Evolutionary conservation across 257 asterid species (phyloP).

Genomic region (Jasminum sambac): DNA sequence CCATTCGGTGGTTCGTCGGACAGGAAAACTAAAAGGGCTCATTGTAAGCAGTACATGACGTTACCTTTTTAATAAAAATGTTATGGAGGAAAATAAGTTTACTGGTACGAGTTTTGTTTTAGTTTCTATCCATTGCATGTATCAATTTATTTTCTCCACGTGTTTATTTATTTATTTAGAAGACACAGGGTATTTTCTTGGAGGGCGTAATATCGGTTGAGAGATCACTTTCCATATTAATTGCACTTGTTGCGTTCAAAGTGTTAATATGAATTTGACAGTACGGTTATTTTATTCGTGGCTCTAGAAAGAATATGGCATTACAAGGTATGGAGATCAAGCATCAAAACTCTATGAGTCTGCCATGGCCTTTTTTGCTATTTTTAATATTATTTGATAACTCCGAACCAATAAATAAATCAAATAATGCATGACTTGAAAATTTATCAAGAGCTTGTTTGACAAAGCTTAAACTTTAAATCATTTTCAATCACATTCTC

Average conservation of each 20-base stretch:
- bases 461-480: too few species aligned
- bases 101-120: constrained; percentile 10
- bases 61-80: constrained; percentile 18
- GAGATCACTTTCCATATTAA: constrained; percentile 4
- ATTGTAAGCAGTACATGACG: constrained; percentile 56
- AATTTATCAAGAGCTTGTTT: too few species aligned
- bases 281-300: too few species aligned
- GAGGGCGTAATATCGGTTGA: background rate
- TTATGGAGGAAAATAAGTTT: constrained; percentile 23
- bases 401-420: too few species aligned
- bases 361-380: too few species aligned
- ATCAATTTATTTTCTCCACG: background rate
- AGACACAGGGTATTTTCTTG: constrained; percentile 5
- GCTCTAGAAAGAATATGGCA: too few species aligned
- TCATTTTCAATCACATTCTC: too few species aligned
- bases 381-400: too few species aligned
- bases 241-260: background rate
- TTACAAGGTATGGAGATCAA: too few species aligned
- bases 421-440: too few species aligned
- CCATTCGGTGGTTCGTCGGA: constrained; percentile 72
- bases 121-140: constrained; percentile 11
- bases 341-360: too few species aligned
- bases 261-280: too few species aligned
- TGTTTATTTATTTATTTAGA: constrained; percentile 14
- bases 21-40: constrained; percentile 70